Evolutionary conservation across 2,329 filamentous ascomycete species (phyloP).

Genomic region (Exophiala sp.): DNA sequence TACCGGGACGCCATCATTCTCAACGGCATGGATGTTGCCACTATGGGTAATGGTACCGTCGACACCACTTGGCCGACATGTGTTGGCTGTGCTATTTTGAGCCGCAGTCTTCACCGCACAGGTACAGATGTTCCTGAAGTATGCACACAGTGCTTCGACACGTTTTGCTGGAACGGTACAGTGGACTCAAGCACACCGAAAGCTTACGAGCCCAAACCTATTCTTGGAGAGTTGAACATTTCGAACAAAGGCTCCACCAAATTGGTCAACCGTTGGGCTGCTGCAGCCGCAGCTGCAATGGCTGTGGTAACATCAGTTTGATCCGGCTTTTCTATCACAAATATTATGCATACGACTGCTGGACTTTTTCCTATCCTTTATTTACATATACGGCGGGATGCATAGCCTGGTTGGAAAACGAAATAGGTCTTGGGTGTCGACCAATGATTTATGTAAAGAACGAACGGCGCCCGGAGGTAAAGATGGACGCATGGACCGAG

Average conservation of each 20-base stretch:
- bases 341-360: no score
- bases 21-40: slow-evolving; percentile 82
- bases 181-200: slow-evolving; percentile 58
- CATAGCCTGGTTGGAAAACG: no score
- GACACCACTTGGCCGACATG: slow-evolving; percentile 76
- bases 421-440: no score
- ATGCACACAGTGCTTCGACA: slow-evolving; percentile 71
- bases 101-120: slow-evolving; percentile 70
- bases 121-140: slow-evolving; percentile 64
- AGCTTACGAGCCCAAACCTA: slow-evolving; percentile 41
- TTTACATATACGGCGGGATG: no score
- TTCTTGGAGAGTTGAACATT: slow-evolving; percentile 8
- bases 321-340: no score
- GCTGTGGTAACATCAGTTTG: slow-evolving; percentile 9
- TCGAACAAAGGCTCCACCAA: slow-evolving; percentile 5
- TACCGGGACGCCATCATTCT: slow-evolving; percentile 76
- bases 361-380: no score
- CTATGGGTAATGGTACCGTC: slow-evolving; percentile 73
- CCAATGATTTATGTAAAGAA: no score
- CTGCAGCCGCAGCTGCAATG: slow-evolving; percentile 8
- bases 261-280: slow-evolving; percentile 11
- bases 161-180: slow-evolving; percentile 94
- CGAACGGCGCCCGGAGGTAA: no score
- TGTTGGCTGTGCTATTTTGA: slow-evolving; percentile 81
- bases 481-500: no score